Percentiles rank a stretch among this genome's conserved stretches.
These are phyloP conservation scores for Cornus controversa DNA, from an alignment of 148 eudicot genomes.

Conservation along the genomic window DNA sequence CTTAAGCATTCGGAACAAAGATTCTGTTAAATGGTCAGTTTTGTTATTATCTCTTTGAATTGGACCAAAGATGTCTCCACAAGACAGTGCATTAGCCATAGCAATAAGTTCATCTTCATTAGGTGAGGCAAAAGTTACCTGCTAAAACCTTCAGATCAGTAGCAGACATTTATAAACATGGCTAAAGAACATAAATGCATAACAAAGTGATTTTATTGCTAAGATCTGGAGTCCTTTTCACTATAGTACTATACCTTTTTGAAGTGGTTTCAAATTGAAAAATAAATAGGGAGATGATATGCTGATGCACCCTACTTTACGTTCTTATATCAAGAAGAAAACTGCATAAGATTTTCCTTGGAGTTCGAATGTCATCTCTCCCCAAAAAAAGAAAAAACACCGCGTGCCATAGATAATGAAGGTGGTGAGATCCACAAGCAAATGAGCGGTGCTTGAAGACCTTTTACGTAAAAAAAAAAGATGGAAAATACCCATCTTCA, in stretches of 20 bases:
- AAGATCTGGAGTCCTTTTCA: background rate
- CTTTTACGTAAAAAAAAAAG: background rate
- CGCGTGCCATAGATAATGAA: background rate
- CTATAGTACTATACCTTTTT: background rate
- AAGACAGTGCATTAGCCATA: constrained; percentile 84
- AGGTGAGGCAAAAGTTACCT: constrained; percentile 90
- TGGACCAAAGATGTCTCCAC: constrained; percentile 37
- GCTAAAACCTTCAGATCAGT: constrained; percentile 20
- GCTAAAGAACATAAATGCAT: background rate
- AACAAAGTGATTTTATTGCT: background rate
- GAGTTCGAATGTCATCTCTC: too few relatives aligned
- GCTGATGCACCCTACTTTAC: too few relatives aligned
- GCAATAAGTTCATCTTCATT: constrained; percentile 91
- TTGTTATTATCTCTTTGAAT: constrained; percentile 28
- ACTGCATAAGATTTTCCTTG: too few relatives aligned
- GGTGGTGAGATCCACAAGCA: background rate
- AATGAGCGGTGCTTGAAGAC: constrained; percentile 5
- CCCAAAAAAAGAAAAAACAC: too few relatives aligned
- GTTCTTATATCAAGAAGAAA: too few relatives aligned
- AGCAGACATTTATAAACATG: background rate
- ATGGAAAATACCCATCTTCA: background rate
- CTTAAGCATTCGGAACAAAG: constrained; percentile 64
- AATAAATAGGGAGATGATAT: too few relatives aligned
- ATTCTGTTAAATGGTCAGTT: constrained; percentile 36
- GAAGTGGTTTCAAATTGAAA: background rate